Conservation (phyloP, 225 moss, liverwort and hornwort species). For the Anthoceros angustus region DNA sequence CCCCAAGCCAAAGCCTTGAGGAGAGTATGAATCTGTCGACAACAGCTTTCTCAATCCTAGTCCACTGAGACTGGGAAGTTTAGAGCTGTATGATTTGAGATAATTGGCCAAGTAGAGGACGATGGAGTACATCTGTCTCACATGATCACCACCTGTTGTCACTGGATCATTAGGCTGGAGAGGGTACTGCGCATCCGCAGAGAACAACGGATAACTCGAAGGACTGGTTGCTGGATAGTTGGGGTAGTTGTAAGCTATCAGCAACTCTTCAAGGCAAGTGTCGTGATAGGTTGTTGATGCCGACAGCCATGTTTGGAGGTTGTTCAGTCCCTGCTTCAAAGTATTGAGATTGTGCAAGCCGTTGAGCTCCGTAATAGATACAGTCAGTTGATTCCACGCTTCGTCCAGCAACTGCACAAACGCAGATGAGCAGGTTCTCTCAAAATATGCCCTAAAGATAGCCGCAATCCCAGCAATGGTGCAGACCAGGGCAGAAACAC, state of each 20-base stretch:
- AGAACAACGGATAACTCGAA: not conserved
- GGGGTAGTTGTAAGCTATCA: not conserved
- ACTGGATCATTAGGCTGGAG: not conserved
- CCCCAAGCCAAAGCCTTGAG: no score
- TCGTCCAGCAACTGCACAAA: not conserved
- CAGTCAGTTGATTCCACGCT: not conserved
- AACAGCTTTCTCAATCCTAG: not conserved
- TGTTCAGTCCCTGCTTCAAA: not conserved
- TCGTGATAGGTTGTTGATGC: not conserved
- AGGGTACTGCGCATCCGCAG: not conserved
- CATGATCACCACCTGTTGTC: not conserved
- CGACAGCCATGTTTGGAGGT: constrained; percentile 1
- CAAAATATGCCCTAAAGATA: no score
- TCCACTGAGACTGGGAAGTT: not conserved
- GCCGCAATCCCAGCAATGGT: no score
- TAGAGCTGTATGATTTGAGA: not conserved
- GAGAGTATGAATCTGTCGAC: not conserved
- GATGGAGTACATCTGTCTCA: not conserved
- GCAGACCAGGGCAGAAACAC: no score
- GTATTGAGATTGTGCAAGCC: not conserved
- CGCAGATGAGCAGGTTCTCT: no score
- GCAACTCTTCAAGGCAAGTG: not conserved
- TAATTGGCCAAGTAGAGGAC: not conserved
- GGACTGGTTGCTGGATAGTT: not conserved
- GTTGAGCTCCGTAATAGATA: not conserved